These are phyloP conservation scores for Suillus spraguei DNA, from an alignment of 768 basidiomycete genomes.

Conservation along the genomic window DNA sequence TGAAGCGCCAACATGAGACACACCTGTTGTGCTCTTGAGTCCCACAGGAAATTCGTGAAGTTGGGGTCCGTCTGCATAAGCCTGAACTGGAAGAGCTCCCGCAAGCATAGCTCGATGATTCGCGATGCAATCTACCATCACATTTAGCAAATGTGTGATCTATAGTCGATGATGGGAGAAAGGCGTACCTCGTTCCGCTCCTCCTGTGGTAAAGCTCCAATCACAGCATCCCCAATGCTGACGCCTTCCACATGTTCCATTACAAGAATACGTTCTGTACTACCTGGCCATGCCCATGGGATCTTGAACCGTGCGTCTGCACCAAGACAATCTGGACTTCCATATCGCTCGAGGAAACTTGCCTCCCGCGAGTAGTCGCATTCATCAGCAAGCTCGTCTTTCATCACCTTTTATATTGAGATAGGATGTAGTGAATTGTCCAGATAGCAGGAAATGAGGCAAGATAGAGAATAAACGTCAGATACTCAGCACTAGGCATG, in stretches of 20 bases:
- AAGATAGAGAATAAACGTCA: neutral
- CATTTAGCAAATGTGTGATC: neutral
- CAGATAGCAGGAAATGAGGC: neutral
- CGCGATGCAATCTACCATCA: slow-evolving; percentile 72
- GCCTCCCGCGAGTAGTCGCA: slow-evolving; percentile 91
- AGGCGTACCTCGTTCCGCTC: slow-evolving; percentile 71
- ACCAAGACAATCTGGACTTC: slow-evolving; percentile 50
- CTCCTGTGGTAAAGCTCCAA: slow-evolving; percentile 56
- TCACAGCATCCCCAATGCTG: slow-evolving; percentile 70
- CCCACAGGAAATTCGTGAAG: slow-evolving; percentile 97
- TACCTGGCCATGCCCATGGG: slow-evolving; percentile 84
- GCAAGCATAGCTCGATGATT: slow-evolving; percentile 84
- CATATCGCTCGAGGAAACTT: slow-evolving; percentile 63
- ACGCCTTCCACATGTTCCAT: slow-evolving; percentile 85
- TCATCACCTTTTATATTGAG: slow-evolving; percentile 66
- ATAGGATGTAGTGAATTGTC: neutral
- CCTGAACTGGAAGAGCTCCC: slow-evolving; percentile 88
- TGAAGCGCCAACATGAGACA: neutral
- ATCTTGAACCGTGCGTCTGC: slow-evolving; percentile 72
- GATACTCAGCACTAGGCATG: neutral
- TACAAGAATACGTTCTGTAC: slow-evolving; percentile 82
- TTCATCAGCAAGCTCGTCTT: slow-evolving; percentile 87
- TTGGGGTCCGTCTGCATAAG: slow-evolving; percentile 99
- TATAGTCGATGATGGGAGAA: neutral
- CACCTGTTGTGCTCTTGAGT: slow-evolving; percentile 63